phyloP scores from a whole-genome alignment of 2,329 filamentous ascomycete species.

The Neophaeococcomyces mojaviensis region DNA sequence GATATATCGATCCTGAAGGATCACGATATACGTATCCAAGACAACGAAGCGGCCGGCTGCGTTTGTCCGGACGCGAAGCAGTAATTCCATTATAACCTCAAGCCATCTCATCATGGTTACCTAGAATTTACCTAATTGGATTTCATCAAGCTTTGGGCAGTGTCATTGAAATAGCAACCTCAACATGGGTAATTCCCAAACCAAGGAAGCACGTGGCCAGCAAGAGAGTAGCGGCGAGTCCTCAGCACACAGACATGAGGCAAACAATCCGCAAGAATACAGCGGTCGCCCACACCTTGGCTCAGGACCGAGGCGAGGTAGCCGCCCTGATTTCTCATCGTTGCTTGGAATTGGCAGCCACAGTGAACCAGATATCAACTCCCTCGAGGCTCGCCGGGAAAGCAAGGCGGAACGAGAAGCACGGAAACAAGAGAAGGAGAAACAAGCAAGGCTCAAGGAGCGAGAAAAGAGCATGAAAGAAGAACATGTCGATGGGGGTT shows the following conservation, averaged over 20 bases:
- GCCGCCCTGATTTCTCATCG: constrained; percentile 52
- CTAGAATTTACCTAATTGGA: neutral
- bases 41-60: too few species aligned
- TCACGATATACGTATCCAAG: too few species aligned
- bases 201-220: constrained; percentile 35
- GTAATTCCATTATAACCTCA: too few species aligned
- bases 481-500: constrained; percentile 90
- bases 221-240: constrained; percentile 16
- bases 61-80: too few species aligned
- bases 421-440: constrained; percentile 74
- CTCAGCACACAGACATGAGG: constrained; percentile 13
- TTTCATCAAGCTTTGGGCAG: neutral
- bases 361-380: constrained; percentile 43
- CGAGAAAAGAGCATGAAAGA: constrained; percentile 83
- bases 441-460: constrained; percentile 67
- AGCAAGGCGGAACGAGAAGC: constrained; percentile 89
- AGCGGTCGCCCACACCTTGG: constrained; percentile 27
- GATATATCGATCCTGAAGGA: too few species aligned
- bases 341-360: constrained; percentile 49
- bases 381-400: constrained; percentile 61
- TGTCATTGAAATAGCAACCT: neutral
- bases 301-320: constrained; percentile 44
- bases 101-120: too few species aligned
- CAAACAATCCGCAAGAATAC: constrained; percentile 7
- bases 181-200: constrained; percentile 41